Evolutionary conservation across 768 basidiomycete genomes (phyloP).

Genomic region (Coprinopsis strossmayeri): DNA sequence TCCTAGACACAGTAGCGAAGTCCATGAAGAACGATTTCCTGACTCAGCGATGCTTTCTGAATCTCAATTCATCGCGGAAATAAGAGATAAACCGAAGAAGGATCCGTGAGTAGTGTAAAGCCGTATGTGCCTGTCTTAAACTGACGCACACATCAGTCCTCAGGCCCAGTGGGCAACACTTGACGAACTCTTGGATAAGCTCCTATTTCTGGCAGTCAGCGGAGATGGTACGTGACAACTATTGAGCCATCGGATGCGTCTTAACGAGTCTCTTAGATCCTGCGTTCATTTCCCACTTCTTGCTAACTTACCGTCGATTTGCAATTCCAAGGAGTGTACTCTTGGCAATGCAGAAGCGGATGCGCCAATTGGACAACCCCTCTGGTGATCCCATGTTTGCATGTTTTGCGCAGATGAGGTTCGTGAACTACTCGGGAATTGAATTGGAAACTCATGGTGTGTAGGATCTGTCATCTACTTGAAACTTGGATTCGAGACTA

Average conservation of each 20-base stretch:
- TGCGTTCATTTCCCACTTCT: conserved; percentile 70
- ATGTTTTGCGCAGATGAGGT: conserved; percentile 87
- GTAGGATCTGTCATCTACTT: conserved; percentile 73
- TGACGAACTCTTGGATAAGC: conserved; percentile 76
- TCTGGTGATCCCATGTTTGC: conserved; percentile 80
- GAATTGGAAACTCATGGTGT: conserved; percentile 2
- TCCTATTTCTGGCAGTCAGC: conserved; percentile 76
- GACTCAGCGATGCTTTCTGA: neutral
- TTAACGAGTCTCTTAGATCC: conserved; percentile 57
- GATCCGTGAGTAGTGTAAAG: conserved; percentile 21
- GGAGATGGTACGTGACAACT: conserved; percentile 69
- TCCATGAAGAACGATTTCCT: neutral
- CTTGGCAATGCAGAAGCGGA: conserved; percentile 84
- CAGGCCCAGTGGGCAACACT: conserved; percentile 69
- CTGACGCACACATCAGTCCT: conserved; percentile 25
- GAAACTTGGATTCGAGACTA: conserved; percentile 75
- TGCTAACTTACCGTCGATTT: conserved; percentile 81
- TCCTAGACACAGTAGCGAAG: conserved; percentile 2
- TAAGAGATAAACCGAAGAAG: neutral
- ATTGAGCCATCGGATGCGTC: no score
- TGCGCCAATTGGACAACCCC: conserved; percentile 68
- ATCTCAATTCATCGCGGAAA: no score
- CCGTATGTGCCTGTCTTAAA: neutral
- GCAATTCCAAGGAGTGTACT: conserved; percentile 72
- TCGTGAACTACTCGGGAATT: conserved; percentile 8